Percentiles rank a stretch among this genome's conserved stretches.
Evolutionary conservation across 768 basidiomycete genomes (phyloP).

Genomic region (Hericium coralloides): DNA sequence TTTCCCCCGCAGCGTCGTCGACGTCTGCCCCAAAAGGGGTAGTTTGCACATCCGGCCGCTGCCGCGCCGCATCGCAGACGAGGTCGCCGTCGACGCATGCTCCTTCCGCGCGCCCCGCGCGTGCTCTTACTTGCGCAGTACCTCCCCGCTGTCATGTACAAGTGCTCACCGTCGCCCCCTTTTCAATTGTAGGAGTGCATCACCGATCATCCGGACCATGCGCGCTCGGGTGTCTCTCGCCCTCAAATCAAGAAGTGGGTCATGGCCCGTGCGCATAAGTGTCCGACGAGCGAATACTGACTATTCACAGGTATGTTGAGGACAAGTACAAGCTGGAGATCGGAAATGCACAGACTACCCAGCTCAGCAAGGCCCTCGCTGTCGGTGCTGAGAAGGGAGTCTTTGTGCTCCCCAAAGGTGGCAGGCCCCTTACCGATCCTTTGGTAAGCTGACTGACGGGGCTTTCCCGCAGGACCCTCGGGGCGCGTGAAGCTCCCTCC

Average conservation of each 20-base stretch:
- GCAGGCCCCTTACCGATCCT: slow-evolving; percentile 5
- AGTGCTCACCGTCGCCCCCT: slow-evolving; percentile 6
- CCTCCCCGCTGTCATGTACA: not conserved
- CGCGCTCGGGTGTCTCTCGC: slow-evolving; percentile 79
- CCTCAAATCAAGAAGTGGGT: slow-evolving; percentile 89
- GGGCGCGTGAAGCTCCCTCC: slow-evolving; percentile 64
- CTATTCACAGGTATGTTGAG: slow-evolving; percentile 62
- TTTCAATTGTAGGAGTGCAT: slow-evolving; percentile 66
- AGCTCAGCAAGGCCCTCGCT: slow-evolving; percentile 74
- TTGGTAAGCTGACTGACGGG: not conserved
- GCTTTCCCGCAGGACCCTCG: slow-evolving; percentile 26
- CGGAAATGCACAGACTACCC: slow-evolving; percentile 65
- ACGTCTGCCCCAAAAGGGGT: slow-evolving; percentile 28
- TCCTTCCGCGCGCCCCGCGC: slow-evolving; percentile 7
- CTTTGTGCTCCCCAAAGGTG: slow-evolving; percentile 87
- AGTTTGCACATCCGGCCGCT: slow-evolving; percentile 30
- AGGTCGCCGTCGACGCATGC: slow-evolving; percentile 13
- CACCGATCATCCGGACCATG: slow-evolving; percentile 59
- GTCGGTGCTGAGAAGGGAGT: slow-evolving; percentile 75
- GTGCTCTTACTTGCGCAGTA: not conserved
- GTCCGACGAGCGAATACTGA: slow-evolving; percentile 2
- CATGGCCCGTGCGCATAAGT: slow-evolving; percentile 2
- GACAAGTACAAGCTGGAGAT: slow-evolving; percentile 75
- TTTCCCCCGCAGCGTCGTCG: slow-evolving; percentile 8
- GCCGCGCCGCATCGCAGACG: slow-evolving; percentile 19